Conservation (phyloP, 352 stramenopile species). For the Pythium scleroteichum region DNA sequence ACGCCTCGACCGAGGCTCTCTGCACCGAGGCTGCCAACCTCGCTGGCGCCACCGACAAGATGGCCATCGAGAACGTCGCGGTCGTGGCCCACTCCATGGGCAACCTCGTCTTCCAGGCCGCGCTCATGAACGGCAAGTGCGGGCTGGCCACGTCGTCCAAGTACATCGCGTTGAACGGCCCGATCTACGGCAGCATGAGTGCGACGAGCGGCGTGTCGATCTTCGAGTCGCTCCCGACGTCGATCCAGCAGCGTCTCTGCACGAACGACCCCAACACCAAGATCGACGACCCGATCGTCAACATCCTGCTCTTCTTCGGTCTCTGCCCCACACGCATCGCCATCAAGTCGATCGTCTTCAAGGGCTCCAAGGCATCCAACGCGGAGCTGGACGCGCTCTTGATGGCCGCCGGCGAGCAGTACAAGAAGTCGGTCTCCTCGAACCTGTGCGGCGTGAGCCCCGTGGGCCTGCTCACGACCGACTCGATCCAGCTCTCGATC, state of each 20-base stretch:
- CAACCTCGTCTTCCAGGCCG: conserved; percentile 38
- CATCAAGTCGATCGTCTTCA: conserved; percentile 7
- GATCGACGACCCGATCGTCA: conserved; percentile 7
- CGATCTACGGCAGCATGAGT: conserved; percentile 35
- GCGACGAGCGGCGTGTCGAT: neutral
- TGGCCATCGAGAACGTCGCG: conserved; percentile 32
- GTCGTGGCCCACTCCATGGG: conserved; percentile 52
- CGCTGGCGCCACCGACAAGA: conserved; percentile 5
- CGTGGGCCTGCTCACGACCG: conserved; percentile 23
- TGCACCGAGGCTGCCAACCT: conserved; percentile 23
- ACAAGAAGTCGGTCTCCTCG: conserved; percentile 7
- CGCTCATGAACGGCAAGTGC: conserved; percentile 34
- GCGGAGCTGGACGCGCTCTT: conserved; percentile 18
- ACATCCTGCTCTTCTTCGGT: conserved; percentile 10
- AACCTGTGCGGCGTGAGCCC: conserved; percentile 35
- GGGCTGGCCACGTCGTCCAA: conserved; percentile 30
- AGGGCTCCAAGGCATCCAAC: conserved; percentile 14
- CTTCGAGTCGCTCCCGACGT: neutral
- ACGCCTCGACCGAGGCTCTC: conserved; percentile 18
- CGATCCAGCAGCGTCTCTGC: neutral
- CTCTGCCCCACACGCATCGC: conserved; percentile 13
- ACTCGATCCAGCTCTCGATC: conserved; percentile 22
- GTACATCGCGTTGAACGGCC: conserved; percentile 41
- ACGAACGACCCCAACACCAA: neutral
- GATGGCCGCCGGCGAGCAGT: conserved; percentile 4